Evolutionary conservation across 805 yeast species (phyloP).

Genomic region (Hanseniaspora nectarophila): DNA sequence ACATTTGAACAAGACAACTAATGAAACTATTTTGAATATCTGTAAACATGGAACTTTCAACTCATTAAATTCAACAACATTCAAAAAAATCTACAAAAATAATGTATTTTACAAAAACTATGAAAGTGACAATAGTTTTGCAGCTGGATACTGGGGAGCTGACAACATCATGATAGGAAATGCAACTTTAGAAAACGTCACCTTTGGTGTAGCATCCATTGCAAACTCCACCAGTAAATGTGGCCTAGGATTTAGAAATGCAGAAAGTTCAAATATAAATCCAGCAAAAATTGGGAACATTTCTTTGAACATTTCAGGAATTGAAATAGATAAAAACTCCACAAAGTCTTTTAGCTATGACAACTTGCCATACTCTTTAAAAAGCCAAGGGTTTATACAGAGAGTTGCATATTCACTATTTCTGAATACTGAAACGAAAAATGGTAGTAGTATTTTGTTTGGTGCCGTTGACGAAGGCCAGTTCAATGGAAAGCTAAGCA

Average conservation of each 20-base stretch:
- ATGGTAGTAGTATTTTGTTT: slow-evolving; percentile 46
- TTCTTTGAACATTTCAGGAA: neutral
- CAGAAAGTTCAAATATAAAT: neutral
- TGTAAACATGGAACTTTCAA: neutral
- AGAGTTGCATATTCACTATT: slow-evolving; percentile 51
- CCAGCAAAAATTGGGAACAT: neutral
- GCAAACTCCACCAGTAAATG: neutral
- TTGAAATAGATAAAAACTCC: neutral
- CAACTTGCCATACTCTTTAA: slow-evolving; percentile 56
- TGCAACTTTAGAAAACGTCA: neutral
- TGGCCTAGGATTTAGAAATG: neutral
- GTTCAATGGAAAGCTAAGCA: slow-evolving; percentile 40
- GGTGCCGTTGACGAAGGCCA: slow-evolving; percentile 63
- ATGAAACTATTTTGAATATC: neutral
- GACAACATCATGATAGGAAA: neutral
- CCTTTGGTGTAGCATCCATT: neutral
- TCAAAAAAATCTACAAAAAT: neutral
- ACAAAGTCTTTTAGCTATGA: slow-evolving; percentile 31
- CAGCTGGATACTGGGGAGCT: neutral
- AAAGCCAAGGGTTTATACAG: slow-evolving; percentile 43
- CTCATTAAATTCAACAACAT: neutral
- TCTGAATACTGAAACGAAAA: slow-evolving; percentile 35
- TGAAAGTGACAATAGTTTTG: neutral
- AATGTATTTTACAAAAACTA: neutral
- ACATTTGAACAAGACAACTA: neutral